Percentiles rank a stretch among this genome's conserved stretches.
These are phyloP conservation scores for Diaporthe nobilis DNA, from an alignment of 2,329 filamentous ascomycete species.

Conservation along the genomic window DNA sequence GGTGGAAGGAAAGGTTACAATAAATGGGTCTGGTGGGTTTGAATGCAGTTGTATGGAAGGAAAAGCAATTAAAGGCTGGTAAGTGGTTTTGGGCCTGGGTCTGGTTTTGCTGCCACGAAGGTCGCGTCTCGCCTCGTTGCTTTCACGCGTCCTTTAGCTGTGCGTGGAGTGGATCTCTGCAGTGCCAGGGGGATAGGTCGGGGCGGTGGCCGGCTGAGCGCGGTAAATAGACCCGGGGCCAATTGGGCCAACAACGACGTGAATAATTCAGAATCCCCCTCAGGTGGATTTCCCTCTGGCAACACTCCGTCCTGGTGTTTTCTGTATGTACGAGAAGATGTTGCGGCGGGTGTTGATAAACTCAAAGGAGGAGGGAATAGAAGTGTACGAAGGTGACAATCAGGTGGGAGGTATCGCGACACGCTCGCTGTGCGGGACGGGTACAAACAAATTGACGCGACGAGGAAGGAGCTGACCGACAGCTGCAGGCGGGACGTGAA, in stretches of 20 bases:
- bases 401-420: constrained; percentile 26
- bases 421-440: constrained; percentile 27
- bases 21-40: constrained; percentile 24
- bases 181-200: constrained; percentile 4
- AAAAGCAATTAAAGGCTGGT: constrained; percentile 39
- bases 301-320: background rate
- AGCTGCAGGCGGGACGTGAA: constrained; percentile 26
- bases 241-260: constrained; percentile 16
- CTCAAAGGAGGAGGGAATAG: background rate
- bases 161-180: constrained; percentile 23
- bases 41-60: background rate
- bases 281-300: background rate
- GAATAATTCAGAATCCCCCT: background rate
- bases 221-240: background rate
- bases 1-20: constrained; percentile 17
- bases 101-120: constrained; percentile 39
- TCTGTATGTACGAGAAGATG: background rate
- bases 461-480: constrained; percentile 14
- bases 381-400: background rate
- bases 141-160: constrained; percentile 22
- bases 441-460: constrained; percentile 33
- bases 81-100: constrained; percentile 35
- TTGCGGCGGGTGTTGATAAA: constrained; percentile 10
- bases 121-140: constrained; percentile 36
- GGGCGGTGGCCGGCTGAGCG: constrained; percentile 23